Evolutionary conservation across 352 stramenopile genomes (phyloP).

Genomic region (Pythium vanterpoolii): DNA sequence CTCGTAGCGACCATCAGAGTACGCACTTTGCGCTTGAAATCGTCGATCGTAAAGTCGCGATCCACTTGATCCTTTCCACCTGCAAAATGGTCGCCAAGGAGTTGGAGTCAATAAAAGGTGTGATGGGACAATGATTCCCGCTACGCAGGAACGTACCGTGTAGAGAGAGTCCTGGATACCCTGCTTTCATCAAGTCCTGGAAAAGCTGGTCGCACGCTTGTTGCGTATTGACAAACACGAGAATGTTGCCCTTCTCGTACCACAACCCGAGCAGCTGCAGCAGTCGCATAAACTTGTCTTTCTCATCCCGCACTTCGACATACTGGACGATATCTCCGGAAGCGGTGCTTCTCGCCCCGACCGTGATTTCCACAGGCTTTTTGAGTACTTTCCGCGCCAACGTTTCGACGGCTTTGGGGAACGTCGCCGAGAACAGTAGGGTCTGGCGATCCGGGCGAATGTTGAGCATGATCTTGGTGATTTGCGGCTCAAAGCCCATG

Average conservation of each 20-base stretch:
- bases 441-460: slow-evolving; percentile 90
- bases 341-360: slow-evolving; percentile 93
- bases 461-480: slow-evolving; percentile 95
- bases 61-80: slow-evolving; percentile 99
- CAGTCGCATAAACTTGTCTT: slow-evolving; percentile 98
- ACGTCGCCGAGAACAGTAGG: slow-evolving; percentile 98
- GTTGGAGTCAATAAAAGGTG: background rate
- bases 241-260: slow-evolving; percentile 97
- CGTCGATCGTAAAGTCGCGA: slow-evolving; percentile 97
- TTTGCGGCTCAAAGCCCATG: slow-evolving; percentile 99
- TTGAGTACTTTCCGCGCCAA: slow-evolving; percentile 89
- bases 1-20: slow-evolving; percentile 94
- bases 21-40: slow-evolving; percentile 97
- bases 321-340: slow-evolving; percentile 97
- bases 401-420: slow-evolving; percentile 92
- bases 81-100: slow-evolving; percentile 19
- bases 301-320: slow-evolving; percentile 97
- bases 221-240: slow-evolving; percentile 99
- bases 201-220: slow-evolving; percentile 96
- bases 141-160: slow-evolving; percentile 70
- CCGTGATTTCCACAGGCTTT: slow-evolving; percentile 96
- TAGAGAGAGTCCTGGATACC: slow-evolving; percentile 95
- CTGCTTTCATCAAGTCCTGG: slow-evolving; percentile 94
- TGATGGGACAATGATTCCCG: background rate
- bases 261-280: slow-evolving; percentile 95